Base-by-base conservation (phyloP, 768 basidiomycete genomes). In the Lentinula lateritia region DNA sequence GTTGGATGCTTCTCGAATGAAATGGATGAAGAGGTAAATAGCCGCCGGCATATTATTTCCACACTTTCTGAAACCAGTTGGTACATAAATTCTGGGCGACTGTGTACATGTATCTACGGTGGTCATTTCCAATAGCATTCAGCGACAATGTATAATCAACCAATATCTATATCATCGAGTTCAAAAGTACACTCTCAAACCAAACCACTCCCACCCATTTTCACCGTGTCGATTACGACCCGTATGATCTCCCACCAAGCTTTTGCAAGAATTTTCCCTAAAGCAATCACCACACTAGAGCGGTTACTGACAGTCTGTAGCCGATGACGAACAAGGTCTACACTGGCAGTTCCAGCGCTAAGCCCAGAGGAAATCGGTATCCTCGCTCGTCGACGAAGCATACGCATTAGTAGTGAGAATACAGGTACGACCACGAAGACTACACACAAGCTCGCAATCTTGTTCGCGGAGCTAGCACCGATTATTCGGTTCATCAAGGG, bases 191-290 rank as follows among this genome's bases (percentile, higher is more conserved):
- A 2, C n/a, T 5, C 13, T 50, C 48, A 90, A 48, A 87, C 87
- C 62, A 90, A 72, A 18, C 90, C 90, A 64, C 87, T 83, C 18
- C 88, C 90, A 1, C 85, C 90, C 90, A 92, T 92, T 66, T 77
- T 80, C 36, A 89, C 78, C 3, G 88, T 87, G 73, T 92, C 90
- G 52, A 73, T 70, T 15, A 92, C 75, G 5, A 79, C 83, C 46
- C 79, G 77, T 3, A 81, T 65, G 6, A 80, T 66, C 66, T 83
- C 84, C 18, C 71, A 71, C 84, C 87, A 87, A 36, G 81, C 72
- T 38, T 72, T 73, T 15, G 69, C 68, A 12, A 79, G 56, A 5
- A 60, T 20, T 8, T 48, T 48, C 2, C 59, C 38, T 48, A 75
- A 64, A 43, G 41, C 55, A 23, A 41, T 41, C 41, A 56, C 32